Conservation (phyloP, 1,139 yeast species). For the Hansenula sp. region DNA sequence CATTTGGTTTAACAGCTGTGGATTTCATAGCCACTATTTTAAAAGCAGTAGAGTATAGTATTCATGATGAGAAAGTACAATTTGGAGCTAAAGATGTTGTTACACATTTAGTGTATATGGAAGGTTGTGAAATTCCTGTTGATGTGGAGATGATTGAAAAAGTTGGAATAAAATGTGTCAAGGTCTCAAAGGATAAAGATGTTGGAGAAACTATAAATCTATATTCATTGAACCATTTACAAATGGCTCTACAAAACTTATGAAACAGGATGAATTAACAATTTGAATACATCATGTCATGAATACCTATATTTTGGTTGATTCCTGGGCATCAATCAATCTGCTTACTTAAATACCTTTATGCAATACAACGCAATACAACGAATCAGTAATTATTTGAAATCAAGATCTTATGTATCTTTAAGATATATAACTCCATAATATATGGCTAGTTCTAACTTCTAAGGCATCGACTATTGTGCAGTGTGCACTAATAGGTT, state of each 20-base stretch:
- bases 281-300: too few species aligned
- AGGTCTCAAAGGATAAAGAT: slow-evolving; percentile 27
- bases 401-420: too few species aligned
- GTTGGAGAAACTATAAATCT: slow-evolving; percentile 9
- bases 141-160: slow-evolving; percentile 33
- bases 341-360: too few species aligned
- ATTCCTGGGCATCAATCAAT: too few species aligned
- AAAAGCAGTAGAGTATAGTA: slow-evolving; percentile 32
- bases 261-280: too few species aligned
- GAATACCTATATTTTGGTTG: too few species aligned
- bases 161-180: slow-evolving; percentile 43
- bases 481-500: too few species aligned
- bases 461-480: too few species aligned
- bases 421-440: too few species aligned
- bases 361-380: too few species aligned
- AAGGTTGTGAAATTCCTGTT: slow-evolving; percentile 42
- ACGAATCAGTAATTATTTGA: too few species aligned
- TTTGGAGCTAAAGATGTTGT: slow-evolving; percentile 38
- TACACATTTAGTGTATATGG: slow-evolving; percentile 54
- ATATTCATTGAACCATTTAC: slow-evolving; percentile 38
- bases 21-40: slow-evolving; percentile 55
- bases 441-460: too few species aligned
- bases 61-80: slow-evolving; percentile 15
- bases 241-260: slow-evolving; percentile 24
- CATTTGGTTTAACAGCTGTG: slow-evolving; percentile 57